Evolutionary conservation across 1,139 yeast genomes (phyloP), one percentile per base, ranked within the genome.

Genomic region (Casaregolazyma suthepensis): DNA sequence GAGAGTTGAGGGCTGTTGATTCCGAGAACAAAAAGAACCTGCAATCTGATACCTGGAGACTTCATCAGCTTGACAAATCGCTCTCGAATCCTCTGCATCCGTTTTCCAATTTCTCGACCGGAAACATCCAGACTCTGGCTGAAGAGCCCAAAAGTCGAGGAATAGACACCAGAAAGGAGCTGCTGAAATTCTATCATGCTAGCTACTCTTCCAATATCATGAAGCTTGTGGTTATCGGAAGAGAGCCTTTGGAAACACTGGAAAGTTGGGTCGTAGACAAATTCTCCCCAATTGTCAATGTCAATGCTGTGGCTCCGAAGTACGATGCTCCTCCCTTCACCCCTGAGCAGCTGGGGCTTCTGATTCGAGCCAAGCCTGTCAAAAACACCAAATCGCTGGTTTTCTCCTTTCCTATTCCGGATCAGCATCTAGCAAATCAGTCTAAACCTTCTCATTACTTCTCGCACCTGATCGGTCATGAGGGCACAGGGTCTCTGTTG

Each of bases 1-100:
- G 97, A 54, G 99, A 93, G 69, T 85, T 93, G 61, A 82, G 84
- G 58, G 99, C 98, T 2, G 98, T 93, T 15, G 97, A 93, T 68
- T 87, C 96, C 26, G 99, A 93, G 70, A 89, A 93, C 72, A 91
- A 90, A 68, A 93, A 93, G 72, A 93, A 93, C 66, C 75, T 93
- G 53, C 98, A 93, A 69, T 86, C 80, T 67, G 99, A 93, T 68
- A 68, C 74, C 54, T 90, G 98, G 97, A 80, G 99, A 62, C 71
- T 89, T 51, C 84, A 85, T 63, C 98, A 93, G 70, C 76, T 93
- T 55, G 93, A 87, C 54, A 86, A 88, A 68, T 77, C 83, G 54
- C 74, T 85, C 45, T 77, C 93, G 22, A 89, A 87, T 66, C 80
- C 82, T 0, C 64, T 71, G 0, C 98, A 86, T 65, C 91, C 93